These are phyloP conservation scores for Zelopaecilomyces penicillatus DNA, from an alignment of 2,329 filamentous ascomycete genomes.

Conservation along the genomic window DNA sequence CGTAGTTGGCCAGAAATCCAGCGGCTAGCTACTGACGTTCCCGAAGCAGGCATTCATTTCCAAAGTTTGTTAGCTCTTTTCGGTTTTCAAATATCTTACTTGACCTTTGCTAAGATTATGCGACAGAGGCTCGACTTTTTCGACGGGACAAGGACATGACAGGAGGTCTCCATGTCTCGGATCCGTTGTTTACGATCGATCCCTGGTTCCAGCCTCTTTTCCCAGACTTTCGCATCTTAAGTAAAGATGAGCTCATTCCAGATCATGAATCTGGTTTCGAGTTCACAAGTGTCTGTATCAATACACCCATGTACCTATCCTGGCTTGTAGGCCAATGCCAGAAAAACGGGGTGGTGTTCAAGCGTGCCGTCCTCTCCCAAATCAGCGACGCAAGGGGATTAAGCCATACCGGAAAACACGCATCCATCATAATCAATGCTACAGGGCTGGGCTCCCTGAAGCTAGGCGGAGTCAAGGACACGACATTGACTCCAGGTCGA, in stretches of 20 bases:
- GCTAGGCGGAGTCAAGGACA: constrained; percentile 75
- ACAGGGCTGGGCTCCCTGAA: constrained; percentile 68
- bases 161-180: constrained; percentile 34
- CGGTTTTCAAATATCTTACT: too few relatives aligned
- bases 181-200: constrained; percentile 54
- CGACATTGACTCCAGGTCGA: constrained; percentile 62
- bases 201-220: constrained; percentile 69
- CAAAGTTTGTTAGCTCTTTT: constrained; percentile 41
- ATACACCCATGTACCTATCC: constrained; percentile 77
- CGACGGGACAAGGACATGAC: constrained; percentile 54
- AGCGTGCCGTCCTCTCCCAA: constrained; percentile 57
- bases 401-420: constrained; percentile 44
- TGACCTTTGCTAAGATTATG: constrained; percentile 2
- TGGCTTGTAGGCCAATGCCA: constrained; percentile 78
- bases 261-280: constrained; percentile 63
- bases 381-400: constrained; percentile 55
- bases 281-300: constrained; percentile 86
- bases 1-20: constrained; percentile 57
- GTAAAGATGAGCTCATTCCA: constrained; percentile 47
- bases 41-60: constrained; percentile 74
- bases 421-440: constrained; percentile 72
- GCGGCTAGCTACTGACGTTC: constrained; percentile 52
- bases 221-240: constrained; percentile 60
- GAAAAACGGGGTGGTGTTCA: constrained; percentile 60
- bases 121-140: constrained; percentile 39